phyloP scores from a whole-genome alignment of 768 basidiomycete species.

The Neoboletus magnificus region DNA sequence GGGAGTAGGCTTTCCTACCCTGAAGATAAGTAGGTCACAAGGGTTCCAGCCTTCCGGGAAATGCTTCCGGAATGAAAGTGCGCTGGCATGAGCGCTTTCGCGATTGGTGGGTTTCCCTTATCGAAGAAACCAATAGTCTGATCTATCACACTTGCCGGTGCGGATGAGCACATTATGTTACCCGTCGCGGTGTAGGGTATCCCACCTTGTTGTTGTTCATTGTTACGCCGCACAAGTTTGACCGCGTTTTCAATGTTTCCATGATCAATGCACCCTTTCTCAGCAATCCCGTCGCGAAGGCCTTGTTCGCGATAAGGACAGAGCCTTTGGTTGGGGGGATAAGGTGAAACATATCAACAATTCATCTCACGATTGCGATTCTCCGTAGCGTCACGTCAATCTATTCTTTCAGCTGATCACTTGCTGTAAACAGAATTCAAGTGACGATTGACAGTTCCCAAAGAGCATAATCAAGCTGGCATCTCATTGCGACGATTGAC shows the following conservation, averaged over 20 bases:
- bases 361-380: slow-evolving; percentile 1
- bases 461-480: slow-evolving; percentile 6
- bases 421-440: background rate
- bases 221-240: background rate
- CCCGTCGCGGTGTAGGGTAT: slow-evolving; percentile 1
- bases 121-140: slow-evolving; percentile 1
- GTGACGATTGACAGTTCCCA: slow-evolving; percentile 2
- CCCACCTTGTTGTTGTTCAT: background rate
- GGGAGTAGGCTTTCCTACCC: background rate
- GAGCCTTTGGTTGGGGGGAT: slow-evolving; percentile 20
- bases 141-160: background rate
- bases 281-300: background rate
- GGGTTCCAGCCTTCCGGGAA: background rate
- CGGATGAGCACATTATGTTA: background rate
- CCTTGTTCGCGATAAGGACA: slow-evolving; percentile 22
- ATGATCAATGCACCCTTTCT: background rate
- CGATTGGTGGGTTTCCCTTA: slow-evolving; percentile 21
- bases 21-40: slow-evolving; percentile 13
- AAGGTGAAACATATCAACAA: slow-evolving; percentile 6
- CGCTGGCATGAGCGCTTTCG: slow-evolving; percentile 17
- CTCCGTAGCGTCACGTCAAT: slow-evolving; percentile 18
- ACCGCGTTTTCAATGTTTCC: background rate
- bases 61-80: slow-evolving; percentile 17
- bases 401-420: background rate
- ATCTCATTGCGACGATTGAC: slow-evolving; percentile 6